Base-by-base conservation (phyloP, 1,284 basidiomycete genomes). In the Porodaedalea pini region DNA sequence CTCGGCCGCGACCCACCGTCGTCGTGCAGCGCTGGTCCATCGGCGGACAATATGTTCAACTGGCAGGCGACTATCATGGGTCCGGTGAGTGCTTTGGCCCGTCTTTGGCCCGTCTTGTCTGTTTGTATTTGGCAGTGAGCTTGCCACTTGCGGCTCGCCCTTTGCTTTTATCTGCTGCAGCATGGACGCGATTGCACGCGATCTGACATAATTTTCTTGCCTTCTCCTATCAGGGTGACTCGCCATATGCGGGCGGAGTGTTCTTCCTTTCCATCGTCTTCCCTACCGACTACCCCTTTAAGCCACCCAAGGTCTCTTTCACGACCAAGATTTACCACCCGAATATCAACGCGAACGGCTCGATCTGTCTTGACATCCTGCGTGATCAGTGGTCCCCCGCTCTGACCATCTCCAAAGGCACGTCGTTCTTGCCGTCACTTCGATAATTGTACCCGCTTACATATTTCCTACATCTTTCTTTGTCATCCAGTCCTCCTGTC, bases 21-120 rank as follows among this genome's bases (percentile, higher is more conserved):
- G 58, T 97, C 95, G 61, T 98, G 94, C 87, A 94, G 92, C 68
- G 94, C 95, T 67, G 95, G 94, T 57, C 94, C 94, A 47, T 92
- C 89, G 62, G 92, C 92, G 58, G 94, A 97, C 32, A 94, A 97
- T 78, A 89, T 97, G 85, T 98, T 97, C 80, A 87, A 93, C 73
- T 98, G 94, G 94, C 93, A 95, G 73, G 94, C 94, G 62, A 96
- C 94, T 63, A 97, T 97, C 73, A 97, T 97, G 94, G 94, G 94
- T 54, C 94, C 94, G 61, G 93, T 95, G 69, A 73, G 90, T 81
- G 39, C 17, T 59, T 54, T 40, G 48, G 57, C 25, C 61, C 36
- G 51, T 27, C 23, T 17, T 51, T 3, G 34, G 51, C 4, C 40
- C 44, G 39, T 54, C 36, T 60, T 64, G 60, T 68, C 11, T 49